Evolutionary conservation across 495 filamentous ascomycete species (phyloP).

Genomic region (Daldinia vernicosa): DNA sequence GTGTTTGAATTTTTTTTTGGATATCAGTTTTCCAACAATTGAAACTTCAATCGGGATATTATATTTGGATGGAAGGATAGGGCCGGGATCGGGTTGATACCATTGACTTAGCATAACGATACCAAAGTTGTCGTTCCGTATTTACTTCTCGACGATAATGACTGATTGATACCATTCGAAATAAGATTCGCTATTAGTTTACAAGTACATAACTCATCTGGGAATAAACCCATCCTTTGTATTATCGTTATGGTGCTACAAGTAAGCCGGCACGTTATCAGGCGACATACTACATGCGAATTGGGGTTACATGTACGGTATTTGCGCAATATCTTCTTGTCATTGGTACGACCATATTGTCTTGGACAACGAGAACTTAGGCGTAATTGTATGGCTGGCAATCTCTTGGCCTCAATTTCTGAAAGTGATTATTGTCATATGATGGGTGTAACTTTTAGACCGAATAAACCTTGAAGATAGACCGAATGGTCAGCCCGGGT

Average conservation of each 20-base stretch:
- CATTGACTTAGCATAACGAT: conserved; percentile 17
- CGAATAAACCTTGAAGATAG: conserved; percentile 11
- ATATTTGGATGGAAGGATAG: conserved; percentile 7
- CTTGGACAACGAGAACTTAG: neutral
- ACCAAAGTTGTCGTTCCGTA: conserved; percentile 8
- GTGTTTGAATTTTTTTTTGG: neutral
- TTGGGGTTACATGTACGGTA: conserved; percentile 26
- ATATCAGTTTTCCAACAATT: conserved; percentile 1
- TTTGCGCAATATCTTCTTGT: neutral
- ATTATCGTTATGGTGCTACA: conserved; percentile 13
- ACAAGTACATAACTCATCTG: neutral
- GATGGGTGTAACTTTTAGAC: conserved; percentile 11
- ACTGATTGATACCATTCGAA: conserved; percentile 22
- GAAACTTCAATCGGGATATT: neutral
- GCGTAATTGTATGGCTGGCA: conserved; percentile 24
- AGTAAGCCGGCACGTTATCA: conserved; percentile 2
- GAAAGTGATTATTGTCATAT: neutral
- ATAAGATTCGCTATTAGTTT: neutral
- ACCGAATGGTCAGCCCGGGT: neutral
- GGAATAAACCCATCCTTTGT: conserved; percentile 4
- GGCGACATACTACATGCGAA: conserved; percentile 12
- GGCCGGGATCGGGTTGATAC: conserved; percentile 23
- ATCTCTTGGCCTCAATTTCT: conserved; percentile 21
- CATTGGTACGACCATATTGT: conserved; percentile 12
- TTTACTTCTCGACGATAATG: conserved; percentile 16